Evolutionary conservation across 140 eudicot species (phyloP), one percentile per base, ranked within the genome.

Genomic region (Oenanthe javanica): DNA sequence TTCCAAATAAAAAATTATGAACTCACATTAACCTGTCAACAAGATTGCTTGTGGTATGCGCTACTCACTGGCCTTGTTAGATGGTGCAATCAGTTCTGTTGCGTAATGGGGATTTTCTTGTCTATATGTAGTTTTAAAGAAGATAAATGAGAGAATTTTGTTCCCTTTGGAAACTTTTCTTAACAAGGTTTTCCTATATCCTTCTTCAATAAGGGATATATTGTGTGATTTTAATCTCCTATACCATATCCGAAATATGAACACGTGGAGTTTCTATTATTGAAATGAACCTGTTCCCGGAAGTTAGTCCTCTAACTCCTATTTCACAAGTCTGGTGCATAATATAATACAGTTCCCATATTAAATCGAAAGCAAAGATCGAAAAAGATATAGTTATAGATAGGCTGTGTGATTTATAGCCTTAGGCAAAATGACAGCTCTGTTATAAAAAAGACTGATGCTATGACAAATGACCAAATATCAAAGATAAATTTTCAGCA

Each of bases 41-140:
- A 88, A 92, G 82, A 82, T 91, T 38, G 96, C 91, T 11, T 94
- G 97, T 75, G 98, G 94, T 38, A 88, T 90, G 97, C 94, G 93
- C 14, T 96, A 90, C 78, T 86, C 97, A 12, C 75, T 90, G 47
- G 94, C 85, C 48, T 87, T 92, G 82, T 67, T 89, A 14, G 83
- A 87, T 87, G 97, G 97, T 93, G 82, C 77, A 69, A 82, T 13
- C n/a, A 19, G 64, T n/a, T 51, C 25, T 59, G 67, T 59, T n/a
- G 67, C 10, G 9, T n/a, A 21, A 8, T 59, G 67, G 13, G 67
- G 31, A 59, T 7, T 21, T 59, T 59, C 31, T 59, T 8, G 48
- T 72, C 36, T 73, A 27, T 73, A 21, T 9, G 27, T 21, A 43
- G 55, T 73, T 73, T 50, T 46, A 25, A 25, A 15, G 43, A 31